Base-by-base conservation (phyloP, 805 yeast species). In the Candida vaughaniae region DNA sequence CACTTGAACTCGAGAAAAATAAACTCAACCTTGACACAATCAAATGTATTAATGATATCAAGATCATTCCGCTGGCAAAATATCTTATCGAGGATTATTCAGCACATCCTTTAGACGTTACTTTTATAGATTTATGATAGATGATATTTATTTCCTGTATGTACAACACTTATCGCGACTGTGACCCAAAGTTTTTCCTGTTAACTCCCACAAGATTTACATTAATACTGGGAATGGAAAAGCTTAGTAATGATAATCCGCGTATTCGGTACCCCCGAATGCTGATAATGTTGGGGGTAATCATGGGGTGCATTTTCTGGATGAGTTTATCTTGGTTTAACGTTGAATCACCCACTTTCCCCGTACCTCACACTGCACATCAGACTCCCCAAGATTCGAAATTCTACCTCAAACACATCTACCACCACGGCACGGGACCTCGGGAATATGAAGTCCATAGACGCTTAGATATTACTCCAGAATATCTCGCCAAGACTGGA, bases 391-490 rank as follows among this genome's bases (percentile, higher is more conserved):
- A 6, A 6, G 23, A 11, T 25, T 7, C 12, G 15, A 25, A 25
- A 11, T 51, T 65, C 47, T 56, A 50, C 33, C 46, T 81, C 18
- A 78, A 68, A 47, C 87, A 82, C 50, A 70, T 82, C 3, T 78
- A 64, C 48, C 87, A 82, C 49, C 83, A 78, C 48, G 79, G 78
- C 34, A 67, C 81, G 0, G 77, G 76, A 7, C 39, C 55, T 16
- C 38, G 50, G n/a, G 45, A 66, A 36, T 61, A 66, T 31, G 60
- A 56, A 17, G 44, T 58, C 0, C 82, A 76, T 47, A 60, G 71
- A 16, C 56, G 82, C 34, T 52, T 80, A 31, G 83, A 78, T 46
- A 58, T 77, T 8, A 74, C 80, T 0, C 61, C 62, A 0, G 58
- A 55, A 29, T 71, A 66, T 44, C 44, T 74, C 10, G 29, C 22